Conservation (phyloP, 2,329 filamentous ascomycete genomes). For the Paecilomyces sp. region DNA sequence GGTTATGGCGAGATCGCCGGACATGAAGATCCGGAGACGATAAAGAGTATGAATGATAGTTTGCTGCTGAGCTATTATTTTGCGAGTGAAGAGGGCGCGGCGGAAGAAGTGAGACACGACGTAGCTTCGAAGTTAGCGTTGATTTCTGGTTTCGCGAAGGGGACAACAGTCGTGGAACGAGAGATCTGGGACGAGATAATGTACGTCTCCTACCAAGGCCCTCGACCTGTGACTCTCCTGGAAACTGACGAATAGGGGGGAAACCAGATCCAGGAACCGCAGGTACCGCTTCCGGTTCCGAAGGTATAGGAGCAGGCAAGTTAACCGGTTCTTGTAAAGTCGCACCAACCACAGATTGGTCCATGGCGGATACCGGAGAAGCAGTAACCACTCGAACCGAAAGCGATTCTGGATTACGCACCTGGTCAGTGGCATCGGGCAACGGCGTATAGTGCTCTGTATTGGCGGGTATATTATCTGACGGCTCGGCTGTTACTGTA, state of each 20-base stretch:
- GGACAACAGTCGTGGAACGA: not conserved
- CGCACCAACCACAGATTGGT: not conserved
- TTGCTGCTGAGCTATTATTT: not conserved
- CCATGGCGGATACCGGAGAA: not conserved
- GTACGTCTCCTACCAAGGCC: not conserved
- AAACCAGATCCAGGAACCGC: not conserved
- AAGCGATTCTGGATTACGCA: not conserved
- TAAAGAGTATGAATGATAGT: not conserved
- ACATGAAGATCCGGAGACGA: not conserved
- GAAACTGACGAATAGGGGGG: not conserved
- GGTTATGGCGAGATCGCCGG: not conserved
- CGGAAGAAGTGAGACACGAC: not conserved
- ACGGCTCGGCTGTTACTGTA: not conserved
- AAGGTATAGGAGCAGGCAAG: not conserved
- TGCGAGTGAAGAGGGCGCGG: not conserved
- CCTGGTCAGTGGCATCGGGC: not conserved
- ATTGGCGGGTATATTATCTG: not conserved
- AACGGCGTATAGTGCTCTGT: not conserved
- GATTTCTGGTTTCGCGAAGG: not conserved
- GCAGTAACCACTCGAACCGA: not conserved
- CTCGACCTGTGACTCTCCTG: not conserved
- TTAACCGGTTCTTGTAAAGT: not conserved
- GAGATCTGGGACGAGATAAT: not conserved
- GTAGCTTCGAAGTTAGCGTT: not conserved
- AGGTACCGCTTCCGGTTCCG: not conserved